Evolutionary conservation across 345 rosid species (phyloP).

Genomic region (Hypericum androsaemum): DNA sequence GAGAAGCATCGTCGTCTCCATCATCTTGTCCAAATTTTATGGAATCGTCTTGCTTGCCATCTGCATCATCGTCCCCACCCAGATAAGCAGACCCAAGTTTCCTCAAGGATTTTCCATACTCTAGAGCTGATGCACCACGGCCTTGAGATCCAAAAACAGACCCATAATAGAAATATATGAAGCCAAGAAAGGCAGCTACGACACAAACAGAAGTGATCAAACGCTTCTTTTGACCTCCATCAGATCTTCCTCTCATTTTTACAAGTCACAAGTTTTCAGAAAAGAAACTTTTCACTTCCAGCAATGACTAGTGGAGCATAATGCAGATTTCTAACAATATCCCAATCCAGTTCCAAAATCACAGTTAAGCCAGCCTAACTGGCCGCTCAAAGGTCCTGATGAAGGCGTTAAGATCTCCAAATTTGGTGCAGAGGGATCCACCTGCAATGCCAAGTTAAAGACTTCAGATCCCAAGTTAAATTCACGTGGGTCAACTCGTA

Average conservation of each 20-base stretch:
- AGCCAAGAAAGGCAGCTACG: conserved; percentile 50
- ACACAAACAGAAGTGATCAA: conserved; percentile 44
- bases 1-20: conserved; percentile 33
- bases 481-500: too few species aligned
- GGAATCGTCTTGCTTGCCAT: conserved; percentile 51
- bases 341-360: too few species aligned
- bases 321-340: conserved; percentile 13
- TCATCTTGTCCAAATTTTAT: conserved; percentile 36
- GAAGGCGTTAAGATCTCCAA: too few species aligned
- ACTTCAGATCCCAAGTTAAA: too few species aligned
- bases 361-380: too few species aligned
- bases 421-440: too few species aligned
- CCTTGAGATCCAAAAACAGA: conserved; percentile 54
- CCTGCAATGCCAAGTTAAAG: too few species aligned
- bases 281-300: conserved; percentile 14
- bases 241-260: conserved; percentile 87
- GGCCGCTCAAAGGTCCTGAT: too few species aligned
- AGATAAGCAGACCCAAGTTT: conserved; percentile 73
- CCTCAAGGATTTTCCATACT: conserved; percentile 64
- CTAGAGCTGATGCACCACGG: conserved; percentile 61
- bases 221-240: conserved; percentile 80
- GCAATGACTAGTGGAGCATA: conserved; percentile 16
- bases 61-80: conserved; percentile 73
- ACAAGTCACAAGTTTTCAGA: conserved; percentile 11
- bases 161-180: conserved; percentile 61